A percentile compares a stretch with the other conserved stretches of the same genome.
phyloP scores from a whole-genome alignment of 768 basidiomycete genomes.

The Aureoboletus auriporus region DNA sequence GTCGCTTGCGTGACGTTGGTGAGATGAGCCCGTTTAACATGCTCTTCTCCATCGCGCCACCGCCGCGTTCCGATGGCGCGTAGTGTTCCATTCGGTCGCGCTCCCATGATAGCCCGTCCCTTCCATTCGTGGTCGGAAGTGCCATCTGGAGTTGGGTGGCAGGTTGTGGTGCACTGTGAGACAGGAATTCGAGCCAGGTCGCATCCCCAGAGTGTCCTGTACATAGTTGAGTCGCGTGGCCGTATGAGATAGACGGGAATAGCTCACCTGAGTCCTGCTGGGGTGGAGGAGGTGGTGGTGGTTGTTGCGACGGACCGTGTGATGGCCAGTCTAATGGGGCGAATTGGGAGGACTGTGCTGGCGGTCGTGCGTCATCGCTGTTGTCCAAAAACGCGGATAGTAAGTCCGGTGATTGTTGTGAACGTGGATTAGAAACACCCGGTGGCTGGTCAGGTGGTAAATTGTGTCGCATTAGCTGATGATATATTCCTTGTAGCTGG shows the following conservation, averaged over 20 bases:
- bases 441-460: constrained; percentile 16
- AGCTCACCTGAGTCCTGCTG: constrained; percentile 25
- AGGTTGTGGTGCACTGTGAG: constrained; percentile 24
- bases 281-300: constrained; percentile 14
- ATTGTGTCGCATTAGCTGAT: constrained; percentile 29
- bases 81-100: constrained; percentile 30
- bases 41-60: constrained; percentile 17
- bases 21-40: constrained; percentile 19
- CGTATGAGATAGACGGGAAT: not conserved
- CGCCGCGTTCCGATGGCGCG: constrained; percentile 25
- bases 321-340: constrained; percentile 32
- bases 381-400: constrained; percentile 30
- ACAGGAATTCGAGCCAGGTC: constrained; percentile 31
- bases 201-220: constrained; percentile 29
- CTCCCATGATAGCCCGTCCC: constrained; percentile 29
- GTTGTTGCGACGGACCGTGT: constrained; percentile 23
- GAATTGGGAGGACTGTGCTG: constrained; percentile 23
- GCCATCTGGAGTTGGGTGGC: constrained; percentile 28
- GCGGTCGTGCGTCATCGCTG: constrained; percentile 24
- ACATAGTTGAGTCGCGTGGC: not conserved
- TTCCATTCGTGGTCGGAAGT: constrained; percentile 22
- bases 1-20: constrained; percentile 27
- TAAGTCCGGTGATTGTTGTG: constrained; percentile 25
- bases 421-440: constrained; percentile 15
- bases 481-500: constrained; percentile 29